Evolutionary conservation across 805 yeast genomes (phyloP), one percentile per base, ranked within the genome.

Genomic region (Ogataea chonburiensis): DNA sequence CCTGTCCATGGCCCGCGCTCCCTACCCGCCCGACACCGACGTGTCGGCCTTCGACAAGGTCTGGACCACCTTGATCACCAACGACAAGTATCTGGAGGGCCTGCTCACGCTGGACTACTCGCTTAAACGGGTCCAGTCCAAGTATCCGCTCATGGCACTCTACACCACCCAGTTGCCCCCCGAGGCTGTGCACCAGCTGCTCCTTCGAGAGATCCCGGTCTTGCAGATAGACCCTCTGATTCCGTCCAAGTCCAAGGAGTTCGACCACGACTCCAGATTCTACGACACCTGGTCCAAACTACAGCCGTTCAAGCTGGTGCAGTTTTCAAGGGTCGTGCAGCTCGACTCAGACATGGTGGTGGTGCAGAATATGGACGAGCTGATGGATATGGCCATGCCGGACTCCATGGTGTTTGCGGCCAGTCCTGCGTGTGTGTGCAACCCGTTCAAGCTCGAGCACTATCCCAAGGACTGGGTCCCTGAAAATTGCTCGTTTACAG

Each of bases 311-410:
- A 61, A 67, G 16, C 57, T 77, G 35, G 45, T 53, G 8, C 73
- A 76, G 44, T 78, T 67, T 42, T 68, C 74, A n/a, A 61, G 75
- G 27, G 71, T 77, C 9, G 71, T 74, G 17, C 78, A 70, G 45
- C 58, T 77, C 38, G 84, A 77, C 47, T 67, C 75, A 12, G 84
- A 77, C 54, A 77, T 78, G 82, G 59, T 75, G 18, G 77, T 77
- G 2, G 38, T 72, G 7, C 59, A 62, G 37, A 77, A 77, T 47
- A 73, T 77, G 77, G 83, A 77, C 53, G 82, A 76, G 47, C 56
- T 77, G 27, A 71, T 77, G 71, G 71, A 68, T 6, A 31, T 74
- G 13, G 64, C 64, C 7, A 52, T 77, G 31, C 53, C 50, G 3
- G 45, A 51, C 7, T 49, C 51, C 2, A 47, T 51, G 4, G 68